Percentiles rank a stretch among this genome's conserved stretches.
Conservation (phyloP, 129 eudicot genomes). For the Escallonia herrerae region DNA sequence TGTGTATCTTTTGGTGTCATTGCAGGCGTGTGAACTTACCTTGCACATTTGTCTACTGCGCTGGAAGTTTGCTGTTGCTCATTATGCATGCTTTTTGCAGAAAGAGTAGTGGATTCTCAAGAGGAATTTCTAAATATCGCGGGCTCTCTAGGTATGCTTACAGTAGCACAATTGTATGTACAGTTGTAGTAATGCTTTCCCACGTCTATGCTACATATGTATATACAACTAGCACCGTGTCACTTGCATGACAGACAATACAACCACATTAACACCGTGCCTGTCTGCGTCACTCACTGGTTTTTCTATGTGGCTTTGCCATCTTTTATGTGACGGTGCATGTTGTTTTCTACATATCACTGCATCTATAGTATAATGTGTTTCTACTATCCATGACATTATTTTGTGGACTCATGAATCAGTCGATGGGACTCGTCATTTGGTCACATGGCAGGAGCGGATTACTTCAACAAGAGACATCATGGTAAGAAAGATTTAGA, state of each 20-base stretch:
- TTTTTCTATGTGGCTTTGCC: neutral
- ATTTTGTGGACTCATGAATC: constrained; percentile 14
- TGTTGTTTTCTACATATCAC: neutral
- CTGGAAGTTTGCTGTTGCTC: constrained; percentile 14
- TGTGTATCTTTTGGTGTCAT: neutral
- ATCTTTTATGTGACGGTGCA: neutral
- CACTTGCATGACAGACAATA: constrained; percentile 2
- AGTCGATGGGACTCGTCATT: constrained; percentile 82
- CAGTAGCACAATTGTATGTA: neutral
- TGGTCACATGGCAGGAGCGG: constrained; percentile 65
- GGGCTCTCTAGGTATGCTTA: constrained; percentile 69
- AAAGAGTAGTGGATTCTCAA: constrained; percentile 96
- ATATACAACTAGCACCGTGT: constrained; percentile 2
- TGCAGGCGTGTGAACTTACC: neutral
- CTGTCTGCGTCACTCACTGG: neutral
- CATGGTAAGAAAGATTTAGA: constrained; percentile 48
- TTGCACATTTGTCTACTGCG: constrained; percentile 3
- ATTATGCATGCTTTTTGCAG: constrained; percentile 40
- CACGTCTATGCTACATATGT: no score
- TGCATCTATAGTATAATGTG: constrained; percentile 4
- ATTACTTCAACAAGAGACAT: constrained; percentile 47
- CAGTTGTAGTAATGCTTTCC: neutral
- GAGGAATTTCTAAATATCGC: constrained; percentile 88
- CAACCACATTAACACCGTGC: neutral
- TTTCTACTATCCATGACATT: constrained; percentile 13